phyloP scores from a whole-genome alignment of 2,329 filamentous ascomycete genomes.

The Botrytis aclada region DNA sequence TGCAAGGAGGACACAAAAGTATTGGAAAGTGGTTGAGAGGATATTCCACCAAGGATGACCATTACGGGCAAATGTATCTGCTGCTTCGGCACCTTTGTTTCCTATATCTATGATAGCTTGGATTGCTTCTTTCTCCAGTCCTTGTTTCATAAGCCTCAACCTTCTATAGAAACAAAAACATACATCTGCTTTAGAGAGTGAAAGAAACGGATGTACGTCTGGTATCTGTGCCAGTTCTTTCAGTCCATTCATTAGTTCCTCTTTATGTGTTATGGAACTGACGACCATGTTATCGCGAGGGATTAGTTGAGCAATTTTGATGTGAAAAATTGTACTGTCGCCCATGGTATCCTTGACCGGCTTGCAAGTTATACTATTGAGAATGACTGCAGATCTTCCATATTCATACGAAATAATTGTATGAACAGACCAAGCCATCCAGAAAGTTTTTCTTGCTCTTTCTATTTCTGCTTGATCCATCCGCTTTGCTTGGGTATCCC shows the following conservation, averaged over 20 bases:
- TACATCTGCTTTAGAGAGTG: constrained; percentile 27
- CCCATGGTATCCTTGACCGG: constrained; percentile 4
- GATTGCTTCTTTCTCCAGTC: constrained; percentile 6
- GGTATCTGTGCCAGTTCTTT: constrained; percentile 18
- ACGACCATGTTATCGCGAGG: constrained; percentile 19
- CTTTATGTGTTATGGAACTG: not conserved
- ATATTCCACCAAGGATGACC: constrained; percentile 31
- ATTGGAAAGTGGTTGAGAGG: constrained; percentile 27
- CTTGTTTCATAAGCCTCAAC: constrained; percentile 19
- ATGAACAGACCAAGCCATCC: constrained; percentile 18
- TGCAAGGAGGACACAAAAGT: constrained; percentile 28
- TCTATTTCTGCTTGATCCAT: constrained; percentile 17
- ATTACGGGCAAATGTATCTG: constrained; percentile 21
- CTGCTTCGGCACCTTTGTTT: constrained; percentile 24
- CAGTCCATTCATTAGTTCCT: not conserved
- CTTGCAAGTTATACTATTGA: constrained; percentile 26
- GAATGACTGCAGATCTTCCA: constrained; percentile 26
- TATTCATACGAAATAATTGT: constrained; percentile 25
- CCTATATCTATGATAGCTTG: constrained; percentile 7
- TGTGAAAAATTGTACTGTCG: constrained; percentile 11
- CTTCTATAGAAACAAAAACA: constrained; percentile 30
- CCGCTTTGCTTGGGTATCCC: constrained; percentile 1
- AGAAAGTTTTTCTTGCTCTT: constrained; percentile 18
- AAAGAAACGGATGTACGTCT: constrained; percentile 12
- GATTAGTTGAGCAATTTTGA: constrained; percentile 23